A percentile compares a stretch with the other conserved stretches of the same genome.
Evolutionary conservation across 257 asterid species (phyloP).

Genomic region (Ilex asprella): DNA sequence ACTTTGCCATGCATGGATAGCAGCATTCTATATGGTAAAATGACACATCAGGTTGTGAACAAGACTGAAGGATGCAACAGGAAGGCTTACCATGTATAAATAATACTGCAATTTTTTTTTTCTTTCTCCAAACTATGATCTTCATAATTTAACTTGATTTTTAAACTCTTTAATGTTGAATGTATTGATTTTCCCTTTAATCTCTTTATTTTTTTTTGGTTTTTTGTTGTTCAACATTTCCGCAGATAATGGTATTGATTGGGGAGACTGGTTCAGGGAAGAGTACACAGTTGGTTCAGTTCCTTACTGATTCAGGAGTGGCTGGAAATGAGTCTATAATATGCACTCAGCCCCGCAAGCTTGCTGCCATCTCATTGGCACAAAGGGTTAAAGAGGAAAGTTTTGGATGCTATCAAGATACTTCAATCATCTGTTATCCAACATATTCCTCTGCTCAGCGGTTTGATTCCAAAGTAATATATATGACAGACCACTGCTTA

Average conservation of each 20-base stretch:
- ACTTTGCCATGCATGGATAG: too few relatives aligned
- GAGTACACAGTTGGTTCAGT: slow-evolving; percentile 95
- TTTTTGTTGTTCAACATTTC: slow-evolving; percentile 6
- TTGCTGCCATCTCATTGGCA: slow-evolving; percentile 73
- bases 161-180: slow-evolving; percentile 5
- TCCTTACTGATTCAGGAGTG: slow-evolving; percentile 72
- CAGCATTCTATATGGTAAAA: too few relatives aligned
- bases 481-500: slow-evolving; percentile 86
- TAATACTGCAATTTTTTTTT: too few relatives aligned
- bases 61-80: too few relatives aligned
- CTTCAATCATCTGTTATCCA: slow-evolving; percentile 38
- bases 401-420: slow-evolving; percentile 49
- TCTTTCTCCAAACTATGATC: background rate
- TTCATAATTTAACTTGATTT: background rate
- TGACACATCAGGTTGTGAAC: too few relatives aligned
- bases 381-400: slow-evolving; percentile 83
- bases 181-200: background rate
- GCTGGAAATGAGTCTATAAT: slow-evolving; percentile 46
- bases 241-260: slow-evolving; percentile 62
- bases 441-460: slow-evolving; percentile 54
- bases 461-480: slow-evolving; percentile 50
- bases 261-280: slow-evolving; percentile 99
- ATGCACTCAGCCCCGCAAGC: slow-evolving; percentile 97
- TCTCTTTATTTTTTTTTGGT: background rate
- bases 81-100: too few relatives aligned